These are phyloP conservation scores for Eucalyptus regnans DNA, from an alignment of 345 rosid genomes.

Conservation along the genomic window DNA sequence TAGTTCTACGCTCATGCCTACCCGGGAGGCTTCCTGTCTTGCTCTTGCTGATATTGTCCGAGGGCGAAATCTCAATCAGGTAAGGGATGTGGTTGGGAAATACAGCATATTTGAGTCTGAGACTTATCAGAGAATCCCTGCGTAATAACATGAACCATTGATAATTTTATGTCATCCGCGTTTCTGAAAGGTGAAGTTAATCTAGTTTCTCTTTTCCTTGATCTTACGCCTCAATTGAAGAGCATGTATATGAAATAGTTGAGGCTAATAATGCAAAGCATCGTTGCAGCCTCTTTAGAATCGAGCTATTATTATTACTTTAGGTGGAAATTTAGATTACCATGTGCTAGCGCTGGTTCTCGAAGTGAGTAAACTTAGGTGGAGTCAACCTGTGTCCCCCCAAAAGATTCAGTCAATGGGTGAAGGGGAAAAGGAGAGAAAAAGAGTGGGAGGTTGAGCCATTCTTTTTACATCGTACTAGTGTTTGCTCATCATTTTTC, in stretches of 20 bases:
- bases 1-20: slow-evolving; percentile 83
- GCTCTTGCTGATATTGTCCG: slow-evolving; percentile 91
- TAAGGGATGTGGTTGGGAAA: background rate
- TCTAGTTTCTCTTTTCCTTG: background rate
- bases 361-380: background rate
- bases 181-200: background rate
- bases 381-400: background rate
- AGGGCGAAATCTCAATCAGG: slow-evolving; percentile 81
- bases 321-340: background rate
- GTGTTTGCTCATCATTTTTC: background rate
- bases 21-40: slow-evolving; percentile 90
- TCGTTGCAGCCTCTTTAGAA: accelerated
- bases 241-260: accelerated
- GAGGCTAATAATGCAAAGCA: accelerated
- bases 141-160: background rate
- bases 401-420: background rate
- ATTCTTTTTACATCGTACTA: background rate
- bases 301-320: background rate
- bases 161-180: background rate
- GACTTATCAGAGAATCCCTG: background rate
- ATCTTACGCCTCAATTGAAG: background rate
- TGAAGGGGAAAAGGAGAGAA: background rate
- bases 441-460: background rate
- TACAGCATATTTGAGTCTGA: background rate
- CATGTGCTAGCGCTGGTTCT: background rate